phyloP scores from a whole-genome alignment of 202 grass and related monocot genomes.

The Eragrostis tef region DNA sequence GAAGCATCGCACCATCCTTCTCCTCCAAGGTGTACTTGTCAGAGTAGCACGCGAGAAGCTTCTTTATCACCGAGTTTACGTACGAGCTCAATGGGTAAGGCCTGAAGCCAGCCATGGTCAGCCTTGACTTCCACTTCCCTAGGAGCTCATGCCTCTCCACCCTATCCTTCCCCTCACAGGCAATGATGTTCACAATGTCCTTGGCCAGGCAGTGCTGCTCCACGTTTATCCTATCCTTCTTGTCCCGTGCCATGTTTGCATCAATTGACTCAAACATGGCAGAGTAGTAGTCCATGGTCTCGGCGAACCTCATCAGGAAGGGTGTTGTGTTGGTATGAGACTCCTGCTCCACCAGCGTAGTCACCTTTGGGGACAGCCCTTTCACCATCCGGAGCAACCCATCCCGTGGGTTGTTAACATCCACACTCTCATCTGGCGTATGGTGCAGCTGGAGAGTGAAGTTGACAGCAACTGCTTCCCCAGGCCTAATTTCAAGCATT shows the following conservation, averaged over 20 bases:
- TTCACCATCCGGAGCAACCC: conserved; percentile 91
- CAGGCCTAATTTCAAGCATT: conserved; percentile 78
- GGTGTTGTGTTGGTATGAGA: conserved; percentile 96
- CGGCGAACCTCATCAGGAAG: conserved; percentile 76
- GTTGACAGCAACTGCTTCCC: conserved; percentile 89
- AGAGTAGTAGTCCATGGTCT: conserved; percentile 90
- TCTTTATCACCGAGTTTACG: conserved; percentile 94
- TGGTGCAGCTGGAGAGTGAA: conserved; percentile 96
- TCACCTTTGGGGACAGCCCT: conserved; percentile 89
- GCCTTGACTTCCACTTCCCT: conserved; percentile 92
- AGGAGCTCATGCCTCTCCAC: conserved; percentile 93
- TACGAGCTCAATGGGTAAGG: conserved; percentile 84
- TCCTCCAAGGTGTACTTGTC: conserved; percentile 93
- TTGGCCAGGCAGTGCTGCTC: conserved; percentile 96
- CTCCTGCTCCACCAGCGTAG: conserved; percentile 93
- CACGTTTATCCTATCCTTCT: conserved; percentile 85
- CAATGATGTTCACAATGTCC: conserved; percentile 96
- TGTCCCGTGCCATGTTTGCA: conserved; percentile 67
- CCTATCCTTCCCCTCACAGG: conserved; percentile 89
- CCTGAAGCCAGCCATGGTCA: conserved; percentile 94
- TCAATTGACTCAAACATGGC: conserved; percentile 98
- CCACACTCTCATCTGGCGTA: conserved; percentile 94
- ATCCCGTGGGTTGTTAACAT: conserved; percentile 92
- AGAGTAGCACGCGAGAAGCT: conserved; percentile 73
- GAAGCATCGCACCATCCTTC: conserved; percentile 77